These are phyloP conservation scores for Pinus taeda DNA, from an alignment of 75 land plant species.

Conservation along the genomic window DNA sequence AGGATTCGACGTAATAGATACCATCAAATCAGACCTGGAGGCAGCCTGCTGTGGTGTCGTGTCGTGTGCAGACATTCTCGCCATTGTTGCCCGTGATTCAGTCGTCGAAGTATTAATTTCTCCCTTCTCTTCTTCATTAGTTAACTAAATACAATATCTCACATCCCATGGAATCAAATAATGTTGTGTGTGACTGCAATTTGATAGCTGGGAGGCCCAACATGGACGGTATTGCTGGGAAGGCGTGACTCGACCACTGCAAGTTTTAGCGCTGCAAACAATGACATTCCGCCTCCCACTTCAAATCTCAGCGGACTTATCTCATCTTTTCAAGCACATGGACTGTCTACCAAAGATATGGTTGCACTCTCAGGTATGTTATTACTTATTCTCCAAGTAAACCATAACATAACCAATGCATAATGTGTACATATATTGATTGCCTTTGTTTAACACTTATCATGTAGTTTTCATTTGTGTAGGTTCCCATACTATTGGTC, in stretches of 20 bases:
- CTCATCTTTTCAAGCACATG: conserved; percentile 11
- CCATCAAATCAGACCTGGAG: conserved; percentile 20
- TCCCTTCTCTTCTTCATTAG: not conserved
- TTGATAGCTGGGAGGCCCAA: not conserved
- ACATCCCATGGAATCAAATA: too few relatives aligned
- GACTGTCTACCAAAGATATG: conserved; percentile 20
- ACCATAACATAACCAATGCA: too few relatives aligned
- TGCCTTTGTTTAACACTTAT: too few relatives aligned
- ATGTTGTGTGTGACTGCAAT: too few relatives aligned
- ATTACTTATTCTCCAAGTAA: too few relatives aligned
- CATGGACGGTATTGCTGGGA: not conserved
- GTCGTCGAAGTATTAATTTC: conserved; percentile 2
- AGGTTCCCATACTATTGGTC: too few relatives aligned
- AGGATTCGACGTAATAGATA: conserved; percentile 28
- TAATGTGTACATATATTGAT: too few relatives aligned
- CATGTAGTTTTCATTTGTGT: too few relatives aligned
- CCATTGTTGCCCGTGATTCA: conserved; percentile 27
- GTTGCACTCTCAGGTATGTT: conserved; percentile 13
- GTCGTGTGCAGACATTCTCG: conserved; percentile 33
- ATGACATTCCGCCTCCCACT: not conserved
- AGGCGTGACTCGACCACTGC: not conserved
- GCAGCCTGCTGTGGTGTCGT: conserved; percentile 9
- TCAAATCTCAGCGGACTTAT: not conserved
- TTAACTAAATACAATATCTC: too few relatives aligned
- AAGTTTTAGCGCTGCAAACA: not conserved